Conservation (phyloP, 2,329 filamentous ascomycete species). For the Plectosphaerella sp. region DNA sequence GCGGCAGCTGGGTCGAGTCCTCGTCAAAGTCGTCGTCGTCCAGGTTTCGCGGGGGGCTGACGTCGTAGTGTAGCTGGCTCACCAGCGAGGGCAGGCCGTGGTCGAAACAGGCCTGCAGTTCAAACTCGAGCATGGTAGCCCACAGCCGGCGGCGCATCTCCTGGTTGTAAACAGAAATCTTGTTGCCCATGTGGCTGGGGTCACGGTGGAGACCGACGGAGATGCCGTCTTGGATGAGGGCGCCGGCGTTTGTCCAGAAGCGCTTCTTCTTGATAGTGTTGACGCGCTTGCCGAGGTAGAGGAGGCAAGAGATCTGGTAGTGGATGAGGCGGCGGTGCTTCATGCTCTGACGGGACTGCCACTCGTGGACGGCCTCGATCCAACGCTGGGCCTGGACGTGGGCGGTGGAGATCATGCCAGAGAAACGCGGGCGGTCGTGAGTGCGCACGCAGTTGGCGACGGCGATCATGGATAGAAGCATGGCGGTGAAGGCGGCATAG, state of each 20-base stretch:
- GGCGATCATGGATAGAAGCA: slow-evolving; percentile 56
- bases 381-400: slow-evolving; percentile 51
- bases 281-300: slow-evolving; percentile 58
- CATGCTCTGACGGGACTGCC: slow-evolving; percentile 52
- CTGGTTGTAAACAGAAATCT: slow-evolving; percentile 54
- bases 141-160: slow-evolving; percentile 59
- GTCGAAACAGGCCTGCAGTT: slow-evolving; percentile 58
- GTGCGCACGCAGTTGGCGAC: slow-evolving; percentile 55
- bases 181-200: slow-evolving; percentile 48
- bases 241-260: slow-evolving; percentile 55
- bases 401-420: slow-evolving; percentile 54
- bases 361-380: slow-evolving; percentile 51
- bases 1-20: slow-evolving; percentile 44
- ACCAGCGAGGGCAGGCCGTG: slow-evolving; percentile 55
- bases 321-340: slow-evolving; percentile 58
- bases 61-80: slow-evolving; percentile 52
- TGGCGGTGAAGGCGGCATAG: slow-evolving; percentile 49
- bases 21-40: slow-evolving; percentile 56
- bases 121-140: slow-evolving; percentile 58
- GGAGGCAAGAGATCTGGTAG: slow-evolving; percentile 54
- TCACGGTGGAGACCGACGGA: slow-evolving; percentile 56
- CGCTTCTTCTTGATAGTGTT: slow-evolving; percentile 63
- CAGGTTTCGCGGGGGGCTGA: slow-evolving; percentile 51
- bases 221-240: slow-evolving; percentile 53
- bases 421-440: slow-evolving; percentile 47